phyloP scores from a whole-genome alignment of 2,329 filamentous ascomycete genomes.

The Tolypocladium nubicola region DNA sequence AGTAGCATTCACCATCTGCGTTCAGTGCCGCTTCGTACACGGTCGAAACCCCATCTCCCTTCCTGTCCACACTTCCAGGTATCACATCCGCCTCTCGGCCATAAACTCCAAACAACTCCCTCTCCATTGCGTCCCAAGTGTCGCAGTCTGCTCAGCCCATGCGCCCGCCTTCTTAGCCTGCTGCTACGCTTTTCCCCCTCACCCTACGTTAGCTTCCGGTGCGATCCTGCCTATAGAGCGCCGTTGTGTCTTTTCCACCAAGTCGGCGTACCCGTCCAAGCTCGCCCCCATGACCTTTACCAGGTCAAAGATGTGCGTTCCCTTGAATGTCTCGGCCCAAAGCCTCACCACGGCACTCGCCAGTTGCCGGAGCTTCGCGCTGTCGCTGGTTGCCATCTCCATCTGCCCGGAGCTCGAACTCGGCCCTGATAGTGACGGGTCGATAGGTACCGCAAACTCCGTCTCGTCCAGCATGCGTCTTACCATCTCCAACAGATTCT shows the following conservation, averaged over 20 bases:
- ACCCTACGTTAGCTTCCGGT: slow-evolving; percentile 12
- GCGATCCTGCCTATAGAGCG: slow-evolving; percentile 9
- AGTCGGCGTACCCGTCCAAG: slow-evolving; percentile 45
- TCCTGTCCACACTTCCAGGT: background rate
- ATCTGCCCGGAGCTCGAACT: slow-evolving; percentile 24
- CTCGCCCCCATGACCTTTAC: slow-evolving; percentile 47
- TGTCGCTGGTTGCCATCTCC: slow-evolving; percentile 36
- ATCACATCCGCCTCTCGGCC: background rate
- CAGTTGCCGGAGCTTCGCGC: slow-evolving; percentile 41
- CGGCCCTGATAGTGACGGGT: slow-evolving; percentile 39
- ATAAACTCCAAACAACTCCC: background rate
- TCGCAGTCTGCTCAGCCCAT: background rate
- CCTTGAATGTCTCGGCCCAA: slow-evolving; percentile 53
- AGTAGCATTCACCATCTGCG: background rate
- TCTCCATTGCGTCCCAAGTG: background rate
- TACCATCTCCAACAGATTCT: slow-evolving; percentile 43
- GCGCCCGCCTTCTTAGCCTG: too few relatives aligned
- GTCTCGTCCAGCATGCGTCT: slow-evolving; percentile 51
- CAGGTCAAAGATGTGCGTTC: slow-evolving; percentile 49
- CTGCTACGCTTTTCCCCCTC: background rate
- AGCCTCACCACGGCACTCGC: slow-evolving; percentile 47
- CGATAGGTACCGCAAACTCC: slow-evolving; percentile 49
- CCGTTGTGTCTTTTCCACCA: slow-evolving; percentile 38
- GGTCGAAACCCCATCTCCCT: background rate
- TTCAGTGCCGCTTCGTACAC: background rate